These are phyloP conservation scores for Maudiozyma saulgeensis DNA, from an alignment of 805 yeast genomes.

Conservation along the genomic window DNA sequence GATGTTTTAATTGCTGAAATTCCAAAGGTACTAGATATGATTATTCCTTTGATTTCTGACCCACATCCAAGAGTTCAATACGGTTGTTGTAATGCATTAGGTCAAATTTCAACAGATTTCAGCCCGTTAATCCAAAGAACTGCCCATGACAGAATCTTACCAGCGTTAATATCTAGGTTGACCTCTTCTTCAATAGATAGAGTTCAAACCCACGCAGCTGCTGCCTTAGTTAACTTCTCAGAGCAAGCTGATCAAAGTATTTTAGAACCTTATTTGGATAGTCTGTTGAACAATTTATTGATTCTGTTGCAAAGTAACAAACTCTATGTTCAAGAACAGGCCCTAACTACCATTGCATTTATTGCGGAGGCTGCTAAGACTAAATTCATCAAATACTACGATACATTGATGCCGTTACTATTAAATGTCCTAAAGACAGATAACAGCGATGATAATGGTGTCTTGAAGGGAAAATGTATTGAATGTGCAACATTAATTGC, in stretches of 20 bases:
- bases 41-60: conserved; percentile 77
- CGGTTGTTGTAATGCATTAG: conserved; percentile 93
- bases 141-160: conserved; percentile 69
- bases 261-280: conserved; percentile 88
- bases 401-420: conserved; percentile 84
- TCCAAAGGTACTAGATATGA: conserved; percentile 71
- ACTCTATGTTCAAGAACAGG: conserved; percentile 94
- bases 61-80: conserved; percentile 91
- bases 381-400: conserved; percentile 84
- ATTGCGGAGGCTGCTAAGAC: conserved; percentile 94
- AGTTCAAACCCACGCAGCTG: conserved; percentile 97
- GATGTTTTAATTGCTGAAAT: conserved; percentile 79
- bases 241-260: conserved; percentile 84
- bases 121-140: conserved; percentile 80
- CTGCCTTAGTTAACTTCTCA: conserved; percentile 90
- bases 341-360: conserved; percentile 88
- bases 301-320: conserved; percentile 75
- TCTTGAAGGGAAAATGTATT: conserved; percentile 83
- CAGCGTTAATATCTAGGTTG: conserved; percentile 78
- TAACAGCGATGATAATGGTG: conserved; percentile 65
- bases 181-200: conserved; percentile 69
- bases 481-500: conserved; percentile 95
- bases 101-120: conserved; percentile 95
- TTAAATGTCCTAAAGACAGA: conserved; percentile 71
- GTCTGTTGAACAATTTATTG: conserved; percentile 61